phyloP scores from a whole-genome alignment of 1,284 basidiomycete genomes.

The Apiotrichum gracile region DNA sequence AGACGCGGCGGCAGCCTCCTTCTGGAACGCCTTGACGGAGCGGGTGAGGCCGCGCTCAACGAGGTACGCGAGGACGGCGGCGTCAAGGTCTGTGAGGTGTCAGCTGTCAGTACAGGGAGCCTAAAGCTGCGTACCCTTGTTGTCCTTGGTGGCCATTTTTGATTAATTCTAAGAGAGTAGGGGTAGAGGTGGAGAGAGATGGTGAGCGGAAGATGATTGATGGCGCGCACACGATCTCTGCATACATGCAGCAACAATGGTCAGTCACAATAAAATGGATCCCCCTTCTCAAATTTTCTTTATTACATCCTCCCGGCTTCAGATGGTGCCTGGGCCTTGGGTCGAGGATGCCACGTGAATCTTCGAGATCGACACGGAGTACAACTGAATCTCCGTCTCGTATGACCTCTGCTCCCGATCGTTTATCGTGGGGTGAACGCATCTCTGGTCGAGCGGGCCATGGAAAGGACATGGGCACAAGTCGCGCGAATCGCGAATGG shows the following conservation, averaged over 20 bases:
- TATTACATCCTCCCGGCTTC: too few relatives aligned
- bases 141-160: constrained; percentile 4
- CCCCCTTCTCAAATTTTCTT: not conserved
- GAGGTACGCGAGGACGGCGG: constrained; percentile 45
- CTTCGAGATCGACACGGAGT: too few relatives aligned
- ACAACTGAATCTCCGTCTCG: too few relatives aligned
- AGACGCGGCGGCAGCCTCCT: constrained; percentile 35
- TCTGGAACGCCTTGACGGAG: constrained; percentile 43
- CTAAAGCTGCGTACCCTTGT: constrained; percentile 9
- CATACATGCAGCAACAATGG: not conserved
- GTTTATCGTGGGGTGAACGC: too few relatives aligned
- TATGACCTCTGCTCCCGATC: too few relatives aligned
- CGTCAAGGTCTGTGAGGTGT: constrained; percentile 38
- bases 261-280: too few relatives aligned
- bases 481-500: too few relatives aligned
- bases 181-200: not conserved
- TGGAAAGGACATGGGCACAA: too few relatives aligned
- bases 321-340: too few relatives aligned
- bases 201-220: not conserved
- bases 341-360: too few relatives aligned
- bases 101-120: not conserved
- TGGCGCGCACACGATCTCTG: not conserved
- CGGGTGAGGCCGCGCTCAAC: constrained; percentile 38
- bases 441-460: too few relatives aligned
- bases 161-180: not conserved